Evolutionary conservation across 75 land plant species (phyloP), one percentile per base, ranked within the genome.

Genomic region (Selaginella tamariscina): DNA sequence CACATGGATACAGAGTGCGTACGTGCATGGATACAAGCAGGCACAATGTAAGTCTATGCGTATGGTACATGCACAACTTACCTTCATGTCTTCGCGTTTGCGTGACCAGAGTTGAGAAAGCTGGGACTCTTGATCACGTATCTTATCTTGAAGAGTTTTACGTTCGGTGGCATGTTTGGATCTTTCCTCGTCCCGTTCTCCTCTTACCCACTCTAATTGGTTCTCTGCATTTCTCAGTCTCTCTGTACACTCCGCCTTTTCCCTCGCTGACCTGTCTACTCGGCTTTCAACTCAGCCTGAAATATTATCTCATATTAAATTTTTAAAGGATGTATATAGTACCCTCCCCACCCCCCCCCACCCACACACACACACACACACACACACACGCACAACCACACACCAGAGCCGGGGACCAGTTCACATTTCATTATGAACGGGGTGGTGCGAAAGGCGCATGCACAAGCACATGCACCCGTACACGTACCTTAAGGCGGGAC

Each of bases 51-150:
- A 1, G 1, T 49, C 49, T 5, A 5, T 39, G 49, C 49, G 15
- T 39, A 39, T 5, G 15, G 11, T 39, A 5, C 15, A 5, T 39
- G 49, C 24, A 31, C 32, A 1, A 8, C 18, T 15, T 78, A 94
- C 98, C 98, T 94, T 94, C 64, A 94, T 63, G 67, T 94, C 98
- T 72, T 94, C 96, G 33, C 96, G 87, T 73, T 90, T 94, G 33
- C 98, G 81, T 57, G 91, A 89, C 55, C 85, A 87, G 56, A 93
- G 70, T 32, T 94, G 96, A 0, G 83, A 64, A 59, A 94, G 71
- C 59, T 94, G 98, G 32, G 84, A 39, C 70, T 94, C 98, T 54
- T 88, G 82, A 68, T 89, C 96, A 74, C 84, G 86, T 24, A 94
- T 75, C 64, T 85, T 85, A 56, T 89, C 96, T 60, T 89, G 91